Base-by-base conservation (phyloP, 2,329 filamentous ascomycete species). In the Beauveria scarabaeidicola region DNA sequence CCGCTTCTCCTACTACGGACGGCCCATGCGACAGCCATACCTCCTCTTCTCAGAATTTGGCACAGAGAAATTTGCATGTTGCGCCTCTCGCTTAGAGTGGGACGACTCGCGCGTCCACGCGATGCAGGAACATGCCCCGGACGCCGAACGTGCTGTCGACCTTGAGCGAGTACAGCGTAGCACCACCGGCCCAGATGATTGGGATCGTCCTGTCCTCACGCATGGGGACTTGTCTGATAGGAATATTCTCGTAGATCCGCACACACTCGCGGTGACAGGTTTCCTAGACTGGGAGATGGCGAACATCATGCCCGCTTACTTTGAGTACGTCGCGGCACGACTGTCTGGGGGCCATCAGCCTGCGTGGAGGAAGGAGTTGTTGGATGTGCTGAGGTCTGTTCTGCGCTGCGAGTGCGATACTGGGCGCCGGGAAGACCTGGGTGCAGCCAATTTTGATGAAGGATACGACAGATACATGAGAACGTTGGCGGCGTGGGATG, bases 1-100 rank as follows among this genome's bases (percentile, higher is more conserved):
- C 25, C 52, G 52, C 41, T 55, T 55, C n/a, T 21, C 25, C 41
- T 55, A 55, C 41, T 55, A 55, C 38, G 40, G 52, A 32, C 40
- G 52, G n/a, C 52, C 52, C 5, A 17, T n/a, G 23, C 52, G n/a
- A 5, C 17, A 55, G 4, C 38, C 52, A 17, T 46, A 55, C 52
- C 2, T 19, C 38, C 40, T 55, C n/a, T 32, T 55, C 38, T 46
- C 25, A 32, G 52, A 46, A 23, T n/a, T 36, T 15, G 25, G 40
- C 27, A 55, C 11, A 10, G 40, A 55, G n/a, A 10, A 5, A 23
- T 23, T 19, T 55, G 25, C 11, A 27, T 17, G 52, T 27, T 46
- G 25, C 27, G 15, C 25, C 38, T 55, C 52, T 46, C 52, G 23
- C 52, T 17, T 6, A 44, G 40, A 55, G 41, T 46, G 52, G n/a